These are phyloP conservation scores for Coemansia sp. DNA, from an alignment of 192 early-diverging fungal genomes.

Conservation along the genomic window DNA sequence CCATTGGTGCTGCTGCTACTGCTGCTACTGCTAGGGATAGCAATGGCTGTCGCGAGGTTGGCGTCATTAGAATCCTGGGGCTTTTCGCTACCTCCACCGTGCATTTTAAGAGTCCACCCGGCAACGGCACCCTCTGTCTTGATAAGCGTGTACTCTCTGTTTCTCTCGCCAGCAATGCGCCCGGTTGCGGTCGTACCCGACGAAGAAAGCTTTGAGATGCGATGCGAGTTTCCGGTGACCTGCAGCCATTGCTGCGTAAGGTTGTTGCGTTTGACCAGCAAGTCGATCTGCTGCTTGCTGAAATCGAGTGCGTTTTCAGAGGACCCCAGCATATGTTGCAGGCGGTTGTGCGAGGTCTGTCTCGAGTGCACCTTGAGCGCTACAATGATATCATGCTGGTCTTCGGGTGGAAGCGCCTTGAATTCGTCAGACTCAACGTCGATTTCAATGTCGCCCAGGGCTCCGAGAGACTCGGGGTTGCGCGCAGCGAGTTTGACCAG, in stretches of 20 bases:
- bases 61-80: background rate
- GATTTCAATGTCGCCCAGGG: constrained; percentile 50
- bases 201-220: constrained; percentile 2
- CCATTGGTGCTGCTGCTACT: constrained; percentile 17
- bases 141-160: constrained; percentile 76
- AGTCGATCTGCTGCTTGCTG: constrained; percentile 82
- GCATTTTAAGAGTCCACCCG: constrained; percentile 62
- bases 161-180: constrained; percentile 79
- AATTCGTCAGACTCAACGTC: constrained; percentile 81
- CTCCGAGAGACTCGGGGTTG: constrained; percentile 37
- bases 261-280: constrained; percentile 76
- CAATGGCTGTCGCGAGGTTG: too few relatives aligned
- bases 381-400: constrained; percentile 92
- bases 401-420: constrained; percentile 66
- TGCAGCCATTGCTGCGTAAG: constrained; percentile 75
- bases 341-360: constrained; percentile 67
- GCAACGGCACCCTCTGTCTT: constrained; percentile 71
- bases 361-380: constrained; percentile 80
- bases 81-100: constrained; percentile 4
- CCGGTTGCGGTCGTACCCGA: constrained; percentile 33
- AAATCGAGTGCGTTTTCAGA: constrained; percentile 83
- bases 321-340: constrained; percentile 66
- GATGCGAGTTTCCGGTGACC: constrained; percentile 43
- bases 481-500: constrained; percentile 27
- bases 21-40: constrained; percentile 17